phyloP scores from a whole-genome alignment of 2,329 filamentous ascomycete species.

The Cladosporium sp. region DNA sequence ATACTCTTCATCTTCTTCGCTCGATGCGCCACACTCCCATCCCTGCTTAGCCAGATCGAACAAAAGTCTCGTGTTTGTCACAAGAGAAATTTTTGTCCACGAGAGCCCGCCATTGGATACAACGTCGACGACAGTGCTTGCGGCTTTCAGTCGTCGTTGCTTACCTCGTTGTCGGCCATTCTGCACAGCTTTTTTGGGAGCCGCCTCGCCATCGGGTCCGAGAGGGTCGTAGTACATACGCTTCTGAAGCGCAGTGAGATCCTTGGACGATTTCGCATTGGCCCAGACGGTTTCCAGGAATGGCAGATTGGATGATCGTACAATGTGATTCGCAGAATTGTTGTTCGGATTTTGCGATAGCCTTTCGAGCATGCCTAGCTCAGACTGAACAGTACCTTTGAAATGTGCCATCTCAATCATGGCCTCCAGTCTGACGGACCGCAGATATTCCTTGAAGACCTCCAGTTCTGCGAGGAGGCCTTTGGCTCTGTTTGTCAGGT shows the following conservation, averaged over 20 bases:
- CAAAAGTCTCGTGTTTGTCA: constrained; percentile 59
- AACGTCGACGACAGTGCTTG: constrained; percentile 53
- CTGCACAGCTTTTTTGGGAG: constrained; percentile 10
- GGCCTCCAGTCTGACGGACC: constrained; percentile 32
- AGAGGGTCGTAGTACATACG: constrained; percentile 44
- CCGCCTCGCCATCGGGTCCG: background rate
- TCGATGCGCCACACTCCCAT: constrained; percentile 51
- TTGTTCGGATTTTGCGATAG: constrained; percentile 23
- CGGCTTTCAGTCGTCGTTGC: constrained; percentile 24
- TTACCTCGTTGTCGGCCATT: constrained; percentile 25
- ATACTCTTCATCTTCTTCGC: constrained; percentile 39
- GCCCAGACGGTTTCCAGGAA: constrained; percentile 63
- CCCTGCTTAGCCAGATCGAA: constrained; percentile 67
- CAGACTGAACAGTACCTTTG: constrained; percentile 31
- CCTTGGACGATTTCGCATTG: constrained; percentile 54
- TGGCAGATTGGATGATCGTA: constrained; percentile 62
- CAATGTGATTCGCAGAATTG: constrained; percentile 44
- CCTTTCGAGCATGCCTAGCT: constrained; percentile 29
- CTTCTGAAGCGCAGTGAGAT: constrained; percentile 56
- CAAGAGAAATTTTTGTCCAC: constrained; percentile 66
- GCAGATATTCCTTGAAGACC: constrained; percentile 33
- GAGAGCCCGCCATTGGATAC: constrained; percentile 58
- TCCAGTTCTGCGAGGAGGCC: constrained; percentile 39
- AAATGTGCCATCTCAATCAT: constrained; percentile 33
- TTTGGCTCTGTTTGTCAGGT: constrained; percentile 36